Conservation (phyloP, 2,329 filamentous ascomycete species). For the Ophiostoma montium region DNA sequence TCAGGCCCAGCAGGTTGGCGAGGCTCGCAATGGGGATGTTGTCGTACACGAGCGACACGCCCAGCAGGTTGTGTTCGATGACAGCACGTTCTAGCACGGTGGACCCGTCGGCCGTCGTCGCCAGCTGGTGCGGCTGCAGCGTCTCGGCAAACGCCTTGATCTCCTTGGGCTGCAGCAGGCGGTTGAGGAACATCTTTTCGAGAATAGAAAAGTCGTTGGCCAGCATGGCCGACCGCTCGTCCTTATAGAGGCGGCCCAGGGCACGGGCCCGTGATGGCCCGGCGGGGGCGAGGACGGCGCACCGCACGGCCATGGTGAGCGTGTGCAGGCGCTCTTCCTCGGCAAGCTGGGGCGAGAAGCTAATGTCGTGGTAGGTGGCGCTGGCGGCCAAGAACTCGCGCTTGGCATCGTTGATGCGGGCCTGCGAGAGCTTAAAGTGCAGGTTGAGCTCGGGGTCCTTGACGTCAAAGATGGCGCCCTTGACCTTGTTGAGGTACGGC, state of each 20-base stretch:
- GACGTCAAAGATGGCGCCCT: constrained; percentile 75
- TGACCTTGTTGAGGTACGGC: constrained; percentile 83
- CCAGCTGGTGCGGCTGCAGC: constrained; percentile 77
- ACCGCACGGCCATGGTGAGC: constrained; percentile 76
- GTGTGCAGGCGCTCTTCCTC: constrained; percentile 78
- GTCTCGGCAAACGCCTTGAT: constrained; percentile 73
- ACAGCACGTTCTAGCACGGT: constrained; percentile 90
- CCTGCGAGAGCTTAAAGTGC: constrained; percentile 82
- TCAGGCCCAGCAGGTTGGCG: constrained; percentile 59
- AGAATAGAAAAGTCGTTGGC: constrained; percentile 67
- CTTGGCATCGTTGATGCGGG: constrained; percentile 83
- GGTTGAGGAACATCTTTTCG: constrained; percentile 95
- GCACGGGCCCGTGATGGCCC: constrained; percentile 71
- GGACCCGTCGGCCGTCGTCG: constrained; percentile 75
- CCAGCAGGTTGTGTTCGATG: constrained; percentile 89
- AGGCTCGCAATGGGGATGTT: constrained; percentile 68
- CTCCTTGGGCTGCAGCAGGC: constrained; percentile 67
- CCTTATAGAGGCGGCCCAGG: constrained; percentile 79
- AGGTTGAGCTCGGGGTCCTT: constrained; percentile 59
- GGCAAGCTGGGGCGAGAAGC: constrained; percentile 61
- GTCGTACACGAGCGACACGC: constrained; percentile 63
- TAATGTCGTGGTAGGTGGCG: constrained; percentile 77
- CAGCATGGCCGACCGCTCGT: constrained; percentile 64
- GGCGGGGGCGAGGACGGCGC: constrained; percentile 81
- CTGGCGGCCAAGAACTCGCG: constrained; percentile 80